Evolutionary conservation across 768 basidiomycete species (phyloP).

Genomic region (Amyloporia xantha): DNA sequence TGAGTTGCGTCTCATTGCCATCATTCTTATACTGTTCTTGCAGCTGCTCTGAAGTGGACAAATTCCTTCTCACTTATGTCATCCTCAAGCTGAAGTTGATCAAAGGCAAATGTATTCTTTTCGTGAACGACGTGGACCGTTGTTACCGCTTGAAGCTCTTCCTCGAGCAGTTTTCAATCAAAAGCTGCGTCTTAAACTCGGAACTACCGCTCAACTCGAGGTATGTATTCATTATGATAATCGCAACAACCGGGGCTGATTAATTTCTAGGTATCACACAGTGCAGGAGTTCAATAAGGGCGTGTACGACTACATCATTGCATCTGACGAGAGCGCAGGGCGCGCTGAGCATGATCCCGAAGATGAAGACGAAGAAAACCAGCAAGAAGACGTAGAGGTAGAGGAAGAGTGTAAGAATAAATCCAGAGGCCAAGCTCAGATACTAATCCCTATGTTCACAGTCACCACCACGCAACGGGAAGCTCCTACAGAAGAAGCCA

Average conservation of each 20-base stretch:
- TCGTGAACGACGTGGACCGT: constrained; percentile 94
- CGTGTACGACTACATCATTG: constrained; percentile 97
- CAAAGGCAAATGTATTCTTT: constrained; percentile 92
- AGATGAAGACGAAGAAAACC: constrained; percentile 34
- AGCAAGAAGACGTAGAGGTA: constrained; percentile 34
- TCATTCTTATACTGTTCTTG: not conserved
- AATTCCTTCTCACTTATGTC: constrained; percentile 93
- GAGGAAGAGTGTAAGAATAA: constrained; percentile 26
- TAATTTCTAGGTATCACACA: constrained; percentile 68
- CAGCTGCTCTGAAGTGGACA: constrained; percentile 91
- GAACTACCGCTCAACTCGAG: constrained; percentile 94
- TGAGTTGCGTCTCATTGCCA: no score
- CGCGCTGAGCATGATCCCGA: constrained; percentile 45
- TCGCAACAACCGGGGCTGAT: constrained; percentile 6
- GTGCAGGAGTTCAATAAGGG: constrained; percentile 99
- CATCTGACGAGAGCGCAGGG: constrained; percentile 82
- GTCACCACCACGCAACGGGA: constrained; percentile 52
- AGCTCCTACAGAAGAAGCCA: constrained; percentile 15
- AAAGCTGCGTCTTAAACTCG: constrained; percentile 92
- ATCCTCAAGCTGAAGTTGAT: constrained; percentile 95
- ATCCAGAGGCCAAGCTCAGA: no score
- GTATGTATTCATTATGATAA: constrained; percentile 26
- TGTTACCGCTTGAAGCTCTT: constrained; percentile 97
- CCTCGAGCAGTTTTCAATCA: constrained; percentile 94
- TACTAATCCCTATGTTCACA: constrained; percentile 20